Percentiles rank a stretch among this genome's conserved stretches.
Conservation (phyloP, 768 basidiomycete species). For the Auriscalpium microsporum region DNA sequence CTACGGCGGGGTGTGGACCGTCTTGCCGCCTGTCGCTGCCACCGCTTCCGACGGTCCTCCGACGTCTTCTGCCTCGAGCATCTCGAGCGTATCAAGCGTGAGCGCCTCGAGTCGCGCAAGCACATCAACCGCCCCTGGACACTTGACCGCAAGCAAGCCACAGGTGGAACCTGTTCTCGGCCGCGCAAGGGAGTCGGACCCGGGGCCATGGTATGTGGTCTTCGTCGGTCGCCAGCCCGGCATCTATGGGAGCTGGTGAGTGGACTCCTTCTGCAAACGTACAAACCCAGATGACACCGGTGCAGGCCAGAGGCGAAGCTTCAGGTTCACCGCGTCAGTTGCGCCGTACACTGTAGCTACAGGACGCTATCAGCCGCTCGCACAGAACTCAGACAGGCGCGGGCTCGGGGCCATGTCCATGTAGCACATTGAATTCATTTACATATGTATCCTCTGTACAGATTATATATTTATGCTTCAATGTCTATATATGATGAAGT, state of each 20-base stretch:
- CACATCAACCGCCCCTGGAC: background rate
- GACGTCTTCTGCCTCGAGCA: background rate
- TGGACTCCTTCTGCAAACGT: background rate
- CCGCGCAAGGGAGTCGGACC: too few relatives aligned
- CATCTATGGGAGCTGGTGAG: background rate
- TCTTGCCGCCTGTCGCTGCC: too few relatives aligned
- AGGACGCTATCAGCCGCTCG: too few relatives aligned
- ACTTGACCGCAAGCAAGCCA: background rate
- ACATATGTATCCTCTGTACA: too few relatives aligned
- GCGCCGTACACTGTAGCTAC: background rate
- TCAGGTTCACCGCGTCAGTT: background rate
- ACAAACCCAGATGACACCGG: background rate
- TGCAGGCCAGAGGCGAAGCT: background rate
- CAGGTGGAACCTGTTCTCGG: background rate
- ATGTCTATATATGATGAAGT: too few relatives aligned
- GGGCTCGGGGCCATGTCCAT: too few relatives aligned
- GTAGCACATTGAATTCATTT: too few relatives aligned
- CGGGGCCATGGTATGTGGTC: background rate
- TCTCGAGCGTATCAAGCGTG: background rate
- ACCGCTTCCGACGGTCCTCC: background rate
- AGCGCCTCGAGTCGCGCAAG: background rate
- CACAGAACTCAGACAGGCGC: too few relatives aligned
- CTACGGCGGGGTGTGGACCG: too few relatives aligned
- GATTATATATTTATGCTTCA: too few relatives aligned
- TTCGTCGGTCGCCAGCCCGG: background rate